Percentiles rank a stretch among this genome's conserved stretches.
phyloP scores from a whole-genome alignment of 192 early-diverging fungal species.

The Backusella liffmaniae region DNA sequence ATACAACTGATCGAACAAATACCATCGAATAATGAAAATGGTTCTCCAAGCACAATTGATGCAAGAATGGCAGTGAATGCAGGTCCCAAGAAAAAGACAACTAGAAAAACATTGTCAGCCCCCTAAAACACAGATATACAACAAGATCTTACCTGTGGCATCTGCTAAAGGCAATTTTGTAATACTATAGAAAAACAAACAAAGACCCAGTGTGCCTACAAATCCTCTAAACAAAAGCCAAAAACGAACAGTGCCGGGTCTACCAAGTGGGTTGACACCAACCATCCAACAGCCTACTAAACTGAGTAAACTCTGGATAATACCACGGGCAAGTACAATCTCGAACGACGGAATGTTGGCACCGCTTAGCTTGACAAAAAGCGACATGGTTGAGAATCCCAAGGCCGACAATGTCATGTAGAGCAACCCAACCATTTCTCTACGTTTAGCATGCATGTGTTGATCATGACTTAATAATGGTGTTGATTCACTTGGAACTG shows the following conservation, averaged over 20 bases:
- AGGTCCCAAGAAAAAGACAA: conserved; percentile 75
- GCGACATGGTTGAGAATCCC: conserved; percentile 70
- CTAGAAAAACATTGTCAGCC: conserved; percentile 7
- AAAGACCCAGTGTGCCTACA: conserved; percentile 65
- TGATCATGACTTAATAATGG: neutral
- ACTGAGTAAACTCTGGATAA: conserved; percentile 63
- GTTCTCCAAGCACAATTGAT: conserved; percentile 57
- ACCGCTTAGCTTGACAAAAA: conserved; percentile 66
- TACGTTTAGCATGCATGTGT: conserved; percentile 21
- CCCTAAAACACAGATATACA: neutral
- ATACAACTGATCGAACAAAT: conserved; percentile 54
- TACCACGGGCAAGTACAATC: conserved; percentile 70
- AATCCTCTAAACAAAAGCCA: conserved; percentile 64
- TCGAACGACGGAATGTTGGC: conserved; percentile 60
- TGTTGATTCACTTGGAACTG: conserved; percentile 11
- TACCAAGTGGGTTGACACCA: conserved; percentile 55
- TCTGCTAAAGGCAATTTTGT: conserved; percentile 70
- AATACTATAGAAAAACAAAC: conserved; percentile 69
- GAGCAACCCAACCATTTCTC: conserved; percentile 43
- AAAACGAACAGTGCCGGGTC: conserved; percentile 37
- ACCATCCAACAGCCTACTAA: conserved; percentile 52
- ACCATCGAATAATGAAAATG: conserved; percentile 58
- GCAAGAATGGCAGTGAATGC: conserved; percentile 76
- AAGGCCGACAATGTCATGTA: conserved; percentile 72
- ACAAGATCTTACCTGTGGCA: conserved; percentile 50